Evolutionary conservation across 2,329 filamentous ascomycete genomes (phyloP), one percentile per base, ranked within the genome.

Genomic region (Cladosporium halotolerans): DNA sequence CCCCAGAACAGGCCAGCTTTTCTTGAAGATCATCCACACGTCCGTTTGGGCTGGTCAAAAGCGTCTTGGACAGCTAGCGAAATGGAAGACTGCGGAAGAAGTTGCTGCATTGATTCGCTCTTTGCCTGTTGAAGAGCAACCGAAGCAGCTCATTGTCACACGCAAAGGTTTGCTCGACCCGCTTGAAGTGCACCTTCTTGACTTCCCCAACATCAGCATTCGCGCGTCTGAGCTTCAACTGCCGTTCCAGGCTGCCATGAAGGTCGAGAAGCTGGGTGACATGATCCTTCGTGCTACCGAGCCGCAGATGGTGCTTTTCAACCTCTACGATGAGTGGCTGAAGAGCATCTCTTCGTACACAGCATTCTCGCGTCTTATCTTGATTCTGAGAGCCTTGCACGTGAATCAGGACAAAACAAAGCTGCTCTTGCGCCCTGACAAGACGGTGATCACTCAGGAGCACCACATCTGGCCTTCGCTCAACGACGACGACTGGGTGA

Each of bases 21-120:
- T 99, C 83, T 74, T 99, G 68, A 99, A 99, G 80, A 97, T 99
- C 63, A 99, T 99, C 61, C 95, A 99, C 73, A 99, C 93, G 1
- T 96, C 91, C 67, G 95, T 99, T 28, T 99, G 93, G 93, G 93
- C 93, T 48, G 93, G 93, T 52, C 93, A 99, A 74, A 99, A 99
- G 73, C 95, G 93, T 88, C 83, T 99, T 32, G 95, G 95, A 61
- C 93, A 99, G 72, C 76, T 99, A 61, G 93, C 93, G 44, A 99
- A 99, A 70, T 99, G 93, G 93, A 99, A 99, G 80, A 99, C 93
- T 13, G 93, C 93, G 1, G 93, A 99, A 84, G 93, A 99, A 89
- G 95, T 99, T 3, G 93, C 93, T 4, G 95, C 93, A 16, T 79
- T 99, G 41, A 99, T 99, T 68, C 84, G 93, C 61, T 99, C 93